phyloP scores from a whole-genome alignment of 345 rosid species.

The Psidium guajava region DNA sequence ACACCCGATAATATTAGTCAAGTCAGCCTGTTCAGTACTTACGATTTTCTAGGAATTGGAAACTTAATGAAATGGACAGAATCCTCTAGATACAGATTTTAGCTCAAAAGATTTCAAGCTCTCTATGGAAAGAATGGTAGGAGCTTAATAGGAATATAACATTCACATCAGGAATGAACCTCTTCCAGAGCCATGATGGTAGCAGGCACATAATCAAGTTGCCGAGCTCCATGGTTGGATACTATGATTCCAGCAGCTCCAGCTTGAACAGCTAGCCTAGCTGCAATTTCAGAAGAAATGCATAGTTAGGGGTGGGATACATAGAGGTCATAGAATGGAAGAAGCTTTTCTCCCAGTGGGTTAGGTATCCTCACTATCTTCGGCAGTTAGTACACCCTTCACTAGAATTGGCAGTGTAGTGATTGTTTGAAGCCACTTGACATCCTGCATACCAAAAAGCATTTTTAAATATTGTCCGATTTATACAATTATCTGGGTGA shows the following conservation, averaged over 20 bases:
- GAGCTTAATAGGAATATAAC: not conserved
- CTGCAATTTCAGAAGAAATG: constrained; percentile 22
- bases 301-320: not conserved
- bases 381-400: constrained; percentile 89
- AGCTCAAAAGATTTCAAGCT: not conserved
- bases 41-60: not conserved
- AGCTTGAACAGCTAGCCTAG: constrained; percentile 49
- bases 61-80: not conserved
- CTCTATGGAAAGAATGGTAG: not conserved
- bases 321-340: not conserved
- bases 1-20: not conserved
- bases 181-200: constrained; percentile 80
- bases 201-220: constrained; percentile 87
- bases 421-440: constrained; percentile 88
- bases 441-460: constrained; percentile 34
- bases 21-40: not conserved
- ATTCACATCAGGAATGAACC: constrained; percentile 19
- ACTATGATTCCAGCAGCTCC: constrained; percentile 94
- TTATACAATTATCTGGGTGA: not conserved
- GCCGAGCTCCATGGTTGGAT: constrained; percentile 94
- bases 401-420: constrained; percentile 85
- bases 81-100: not conserved
- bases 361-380: constrained; percentile 47
- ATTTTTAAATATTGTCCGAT: not conserved
- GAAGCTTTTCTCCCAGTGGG: not conserved